Percentiles rank a stretch among this genome's conserved stretches.
Evolutionary conservation across 371 early-diverging fungal species (phyloP).

Genomic region (Gilbertella persicaria): DNA sequence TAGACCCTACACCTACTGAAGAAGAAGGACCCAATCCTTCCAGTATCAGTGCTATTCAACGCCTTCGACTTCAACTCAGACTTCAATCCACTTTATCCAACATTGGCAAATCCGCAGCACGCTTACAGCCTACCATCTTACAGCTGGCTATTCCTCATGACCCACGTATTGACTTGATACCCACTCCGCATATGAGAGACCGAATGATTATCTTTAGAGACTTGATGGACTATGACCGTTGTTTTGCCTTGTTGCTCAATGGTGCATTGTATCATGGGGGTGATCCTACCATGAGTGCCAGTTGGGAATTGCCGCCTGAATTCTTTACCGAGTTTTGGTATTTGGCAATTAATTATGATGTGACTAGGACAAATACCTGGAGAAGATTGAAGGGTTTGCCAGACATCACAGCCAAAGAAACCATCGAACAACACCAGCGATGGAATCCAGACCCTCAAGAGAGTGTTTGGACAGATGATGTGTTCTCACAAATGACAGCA

Average conservation of each 20-base stretch:
- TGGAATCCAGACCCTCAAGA: background rate
- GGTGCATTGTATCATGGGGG: conserved; percentile 58
- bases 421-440: background rate
- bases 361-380: conserved; percentile 40
- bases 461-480: conserved; percentile 25
- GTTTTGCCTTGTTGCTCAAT: conserved; percentile 50
- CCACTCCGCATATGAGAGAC: conserved; percentile 59
- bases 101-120: conserved; percentile 21
- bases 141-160: conserved; percentile 59
- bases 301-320: conserved; percentile 58
- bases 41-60: conserved; percentile 47
- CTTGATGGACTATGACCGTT: conserved; percentile 58
- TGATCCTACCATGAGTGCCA: conserved; percentile 58
- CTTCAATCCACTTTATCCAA: conserved; percentile 36
- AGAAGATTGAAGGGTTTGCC: conserved; percentile 36
- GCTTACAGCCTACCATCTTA: conserved; percentile 41
- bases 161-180: conserved; percentile 60
- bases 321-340: conserved; percentile 61
- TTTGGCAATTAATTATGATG: conserved; percentile 41
- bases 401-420: conserved; percentile 18
- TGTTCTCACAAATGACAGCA: conserved; percentile 24
- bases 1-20: background rate
- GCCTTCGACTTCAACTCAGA: conserved; percentile 40
- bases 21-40: conserved; percentile 12
- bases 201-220: conserved; percentile 63